phyloP scores from a whole-genome alignment of 805 yeast genomes.

The Saturnispora sanitii region DNA sequence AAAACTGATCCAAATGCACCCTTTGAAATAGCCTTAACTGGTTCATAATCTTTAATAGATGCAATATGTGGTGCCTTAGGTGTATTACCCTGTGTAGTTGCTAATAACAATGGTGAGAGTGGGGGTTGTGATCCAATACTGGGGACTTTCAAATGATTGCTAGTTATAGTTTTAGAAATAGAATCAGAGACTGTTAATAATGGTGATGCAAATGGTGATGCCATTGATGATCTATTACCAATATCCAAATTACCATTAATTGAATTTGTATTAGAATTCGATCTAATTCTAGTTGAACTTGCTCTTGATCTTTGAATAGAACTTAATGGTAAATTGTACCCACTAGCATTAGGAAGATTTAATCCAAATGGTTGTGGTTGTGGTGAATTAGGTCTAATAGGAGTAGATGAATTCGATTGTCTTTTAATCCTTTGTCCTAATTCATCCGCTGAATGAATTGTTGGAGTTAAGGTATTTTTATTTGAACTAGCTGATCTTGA shows the following conservation, averaged over 20 bases:
- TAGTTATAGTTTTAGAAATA: not conserved
- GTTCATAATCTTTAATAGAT: slow-evolving; percentile 78
- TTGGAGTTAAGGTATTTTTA: slow-evolving; percentile 1
- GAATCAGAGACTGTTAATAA: slow-evolving; percentile 24
- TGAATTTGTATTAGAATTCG: slow-evolving; percentile 24
- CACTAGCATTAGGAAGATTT: slow-evolving; percentile 37
- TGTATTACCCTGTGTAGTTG: slow-evolving; percentile 35
- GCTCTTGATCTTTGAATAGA: slow-evolving; percentile 45
- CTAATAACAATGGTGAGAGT: slow-evolving; percentile 67
- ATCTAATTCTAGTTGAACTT: slow-evolving; percentile 15
- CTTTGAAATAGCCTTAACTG: slow-evolving; percentile 85
- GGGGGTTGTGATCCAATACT: slow-evolving; percentile 43
- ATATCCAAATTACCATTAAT: slow-evolving; percentile 29
- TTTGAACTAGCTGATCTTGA: not conserved
- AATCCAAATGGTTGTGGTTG: slow-evolving; percentile 36
- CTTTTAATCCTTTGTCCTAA: slow-evolving; percentile 5
- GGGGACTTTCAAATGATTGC: slow-evolving; percentile 1
- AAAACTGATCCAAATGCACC: slow-evolving; percentile 98
- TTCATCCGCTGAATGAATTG: slow-evolving; percentile 2
- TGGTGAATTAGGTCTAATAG: slow-evolving; percentile 26
- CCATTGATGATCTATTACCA: slow-evolving; percentile 1
- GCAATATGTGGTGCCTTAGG: slow-evolving; percentile 43
- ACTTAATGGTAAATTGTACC: slow-evolving; percentile 45
- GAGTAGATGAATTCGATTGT: slow-evolving; percentile 14
- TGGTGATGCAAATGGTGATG: slow-evolving; percentile 38